Evolutionary conservation across 805 yeast genomes (phyloP).

Genomic region (Kodamaea laetipori): DNA sequence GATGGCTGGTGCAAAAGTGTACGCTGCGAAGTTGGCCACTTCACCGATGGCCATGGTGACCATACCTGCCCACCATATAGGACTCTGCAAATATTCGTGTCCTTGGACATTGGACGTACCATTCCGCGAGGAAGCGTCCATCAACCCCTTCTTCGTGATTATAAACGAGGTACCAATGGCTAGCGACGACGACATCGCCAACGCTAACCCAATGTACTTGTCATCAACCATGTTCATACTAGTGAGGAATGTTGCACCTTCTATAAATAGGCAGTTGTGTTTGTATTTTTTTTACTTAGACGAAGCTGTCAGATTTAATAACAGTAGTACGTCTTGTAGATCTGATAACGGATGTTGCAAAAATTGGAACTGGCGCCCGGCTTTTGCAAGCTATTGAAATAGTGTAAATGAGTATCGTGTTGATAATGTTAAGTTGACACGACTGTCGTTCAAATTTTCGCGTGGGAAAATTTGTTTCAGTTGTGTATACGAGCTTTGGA

Average conservation of each 20-base stretch:
- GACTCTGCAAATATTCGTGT: slow-evolving; percentile 76
- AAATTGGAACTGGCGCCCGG: background rate
- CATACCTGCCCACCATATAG: slow-evolving; percentile 95
- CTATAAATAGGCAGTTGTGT: slow-evolving; percentile 10
- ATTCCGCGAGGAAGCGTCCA: slow-evolving; percentile 63
- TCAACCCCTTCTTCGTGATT: slow-evolving; percentile 83
- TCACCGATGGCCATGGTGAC: slow-evolving; percentile 89
- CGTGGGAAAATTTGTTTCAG: background rate
- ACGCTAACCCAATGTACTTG: slow-evolving; percentile 83
- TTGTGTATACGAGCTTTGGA: too few species aligned
- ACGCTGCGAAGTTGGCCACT: slow-evolving; percentile 90
- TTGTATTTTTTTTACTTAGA: slow-evolving; percentile 3
- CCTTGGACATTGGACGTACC: slow-evolving; percentile 57
- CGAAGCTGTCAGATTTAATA: background rate
- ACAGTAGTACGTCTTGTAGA: too few species aligned
- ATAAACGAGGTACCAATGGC: slow-evolving; percentile 92
- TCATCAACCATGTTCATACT: slow-evolving; percentile 57
- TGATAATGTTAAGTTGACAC: slow-evolving; percentile 5
- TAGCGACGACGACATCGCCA: slow-evolving; percentile 83
- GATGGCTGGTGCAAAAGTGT: slow-evolving; percentile 93
- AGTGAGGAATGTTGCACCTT: background rate
- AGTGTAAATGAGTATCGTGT: background rate
- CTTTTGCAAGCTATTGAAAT: too few species aligned
- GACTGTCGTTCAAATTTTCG: slow-evolving; percentile 5
- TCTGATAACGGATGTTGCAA: background rate